phyloP scores from a whole-genome alignment of 2,329 filamentous ascomycete species.

The Teratosphaeria gauchensis region DNA sequence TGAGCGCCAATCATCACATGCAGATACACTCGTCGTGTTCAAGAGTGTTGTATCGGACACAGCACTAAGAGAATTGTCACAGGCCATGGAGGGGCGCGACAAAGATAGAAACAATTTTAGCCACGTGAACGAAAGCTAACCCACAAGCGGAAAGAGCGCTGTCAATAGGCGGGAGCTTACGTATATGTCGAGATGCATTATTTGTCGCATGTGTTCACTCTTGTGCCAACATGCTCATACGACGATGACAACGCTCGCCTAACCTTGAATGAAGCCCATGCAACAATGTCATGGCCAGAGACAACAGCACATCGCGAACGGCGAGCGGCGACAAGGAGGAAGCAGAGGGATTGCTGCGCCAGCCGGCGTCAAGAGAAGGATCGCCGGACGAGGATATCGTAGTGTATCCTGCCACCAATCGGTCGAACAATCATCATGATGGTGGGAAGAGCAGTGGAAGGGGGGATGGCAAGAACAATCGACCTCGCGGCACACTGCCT shows the following conservation, averaged over 20 bases:
- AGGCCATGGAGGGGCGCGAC: background rate
- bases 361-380: slow-evolving; percentile 8
- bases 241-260: background rate
- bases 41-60: too few relatives aligned
- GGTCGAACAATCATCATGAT: background rate
- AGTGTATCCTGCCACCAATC: slow-evolving; percentile 5
- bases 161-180: background rate
- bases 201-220: background rate
- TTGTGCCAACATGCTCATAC: background rate
- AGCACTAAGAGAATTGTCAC: too few relatives aligned
- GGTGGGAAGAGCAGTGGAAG: slow-evolving; percentile 2
- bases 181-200: background rate
- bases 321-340: slow-evolving; percentile 17
- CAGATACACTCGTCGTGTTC: too few relatives aligned
- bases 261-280: background rate
- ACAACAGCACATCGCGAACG: slow-evolving; percentile 18
- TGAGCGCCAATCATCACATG: too few relatives aligned
- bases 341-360: slow-evolving; percentile 20
- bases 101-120: background rate
- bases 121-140: background rate
- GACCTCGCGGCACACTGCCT: slow-evolving; percentile 1
- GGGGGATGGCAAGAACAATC: slow-evolving; percentile 19
- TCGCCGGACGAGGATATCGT: slow-evolving; percentile 18
- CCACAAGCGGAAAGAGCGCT: background rate
- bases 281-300: slow-evolving; percentile 29